Base-by-base conservation (phyloP, 768 basidiomycete genomes). In the Steccherinum ochraceum region DNA sequence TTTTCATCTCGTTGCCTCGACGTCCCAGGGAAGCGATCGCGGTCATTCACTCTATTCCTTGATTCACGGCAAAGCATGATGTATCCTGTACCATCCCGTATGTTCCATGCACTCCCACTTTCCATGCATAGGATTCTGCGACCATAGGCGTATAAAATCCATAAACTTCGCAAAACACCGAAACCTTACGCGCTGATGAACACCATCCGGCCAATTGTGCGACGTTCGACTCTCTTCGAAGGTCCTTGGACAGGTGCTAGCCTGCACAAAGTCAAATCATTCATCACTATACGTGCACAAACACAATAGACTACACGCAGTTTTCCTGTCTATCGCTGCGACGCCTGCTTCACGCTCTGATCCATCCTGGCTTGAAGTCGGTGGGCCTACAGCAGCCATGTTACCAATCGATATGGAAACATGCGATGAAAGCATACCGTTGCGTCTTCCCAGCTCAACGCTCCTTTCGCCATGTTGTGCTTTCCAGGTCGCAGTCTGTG, bases 401-500 rank as follows among this genome's bases (percentile, higher is more conserved):
- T 18, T 3, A 45, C 27, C 12, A 42, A 44, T 16, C 7, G 7
- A 35, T 2, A 19, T 12, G 41, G n/a, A 20, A 11, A 12, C 16
- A 19, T 10, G 21, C 30, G 24, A 18, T 4, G 5, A 11, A 20
- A 40, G 72, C 82, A 20, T 65, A 89, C 89, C 46, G 89, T 87
- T 47, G 84, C 87, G 64, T 92, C 89, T 64, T 92, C 89, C 0
- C 85, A 85, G 46, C 85, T 75, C 56, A 89, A 64, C 0, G 88
- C 87, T 2, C 88, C 89, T 66, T 92, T 91, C 2, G 89, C 90
- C 87, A 90, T 89, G 61, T 91, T 92, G 57, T 90, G 86, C 58
- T 87, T 90, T 3, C 86, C 83, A 21, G 78, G 73, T 53, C 81
- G 74, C 12, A 81, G 68, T 56, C 77, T 79, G 50, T 82, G 53